A percentile compares a stretch with the other conserved stretches of the same genome.
phyloP scores from a whole-genome alignment of 2,329 filamentous ascomycete genomes.

The Alternaria sp. region DNA sequence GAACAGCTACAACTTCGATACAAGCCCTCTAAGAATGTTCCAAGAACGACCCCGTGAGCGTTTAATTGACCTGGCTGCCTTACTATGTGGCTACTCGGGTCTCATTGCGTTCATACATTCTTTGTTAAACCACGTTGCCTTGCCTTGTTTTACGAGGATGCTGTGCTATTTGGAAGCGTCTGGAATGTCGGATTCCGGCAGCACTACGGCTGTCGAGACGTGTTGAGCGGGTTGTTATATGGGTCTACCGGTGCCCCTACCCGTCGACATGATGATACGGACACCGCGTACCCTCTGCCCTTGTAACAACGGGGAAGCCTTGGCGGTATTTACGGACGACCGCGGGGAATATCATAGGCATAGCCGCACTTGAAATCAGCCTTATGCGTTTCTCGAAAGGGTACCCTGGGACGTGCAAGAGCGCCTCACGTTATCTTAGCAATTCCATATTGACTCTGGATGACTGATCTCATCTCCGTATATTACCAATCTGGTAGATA shows the following conservation, averaged over 20 bases:
- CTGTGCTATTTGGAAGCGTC: not conserved
- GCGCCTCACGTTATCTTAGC: not conserved
- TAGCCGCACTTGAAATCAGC: not conserved
- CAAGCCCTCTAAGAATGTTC: slow-evolving; percentile 51
- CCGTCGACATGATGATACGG: not conserved
- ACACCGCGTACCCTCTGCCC: not conserved
- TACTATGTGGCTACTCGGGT: slow-evolving; percentile 42
- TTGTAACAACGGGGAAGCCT: not conserved
- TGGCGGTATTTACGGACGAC: not conserved
- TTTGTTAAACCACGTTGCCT: not conserved
- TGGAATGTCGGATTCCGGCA: not conserved
- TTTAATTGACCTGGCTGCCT: slow-evolving; percentile 50
- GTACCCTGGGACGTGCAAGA: not conserved
- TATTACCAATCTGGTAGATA: not conserved
- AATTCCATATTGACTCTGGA: not conserved
- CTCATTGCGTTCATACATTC: slow-evolving; percentile 48
- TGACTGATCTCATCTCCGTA: not conserved
- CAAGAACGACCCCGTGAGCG: slow-evolving; percentile 41
- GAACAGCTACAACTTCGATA: slow-evolving; percentile 45
- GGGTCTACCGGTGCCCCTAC: not conserved
- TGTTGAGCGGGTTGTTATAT: not conserved
- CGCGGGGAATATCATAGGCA: not conserved
- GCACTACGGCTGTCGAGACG: not conserved
- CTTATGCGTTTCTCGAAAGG: not conserved
- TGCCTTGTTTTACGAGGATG: not conserved